Conservation (phyloP, 2,329 filamentous ascomycete species). For the Beauveria australis region DNA sequence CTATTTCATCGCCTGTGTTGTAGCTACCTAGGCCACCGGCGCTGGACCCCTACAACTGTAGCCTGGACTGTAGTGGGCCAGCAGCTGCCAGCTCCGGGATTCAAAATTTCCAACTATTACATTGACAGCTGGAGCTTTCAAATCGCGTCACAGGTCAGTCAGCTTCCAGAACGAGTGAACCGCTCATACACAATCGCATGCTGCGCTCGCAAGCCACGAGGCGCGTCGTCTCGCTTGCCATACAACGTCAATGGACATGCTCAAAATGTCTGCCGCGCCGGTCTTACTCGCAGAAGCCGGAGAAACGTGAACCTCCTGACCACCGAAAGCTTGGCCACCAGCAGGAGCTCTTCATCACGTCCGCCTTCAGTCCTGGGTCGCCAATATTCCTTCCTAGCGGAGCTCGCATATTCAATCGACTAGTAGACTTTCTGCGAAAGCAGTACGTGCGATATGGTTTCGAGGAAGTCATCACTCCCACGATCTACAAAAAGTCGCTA, state of each 20-base stretch:
- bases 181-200: conserved; percentile 18
- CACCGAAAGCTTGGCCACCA: conserved; percentile 53
- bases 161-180: background rate
- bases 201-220: conserved; percentile 21
- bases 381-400: conserved; percentile 80
- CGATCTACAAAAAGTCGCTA: conserved; percentile 80
- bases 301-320: conserved; percentile 35
- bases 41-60: background rate
- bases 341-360: conserved; percentile 73
- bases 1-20: background rate
- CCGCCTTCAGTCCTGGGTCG: conserved; percentile 73
- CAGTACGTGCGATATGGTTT: conserved; percentile 83
- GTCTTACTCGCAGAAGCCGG: conserved; percentile 23
- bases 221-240: conserved; percentile 13
- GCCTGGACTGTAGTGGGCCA: background rate
- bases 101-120: background rate
- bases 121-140: background rate
- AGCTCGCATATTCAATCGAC: conserved; percentile 72
- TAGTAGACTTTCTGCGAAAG: conserved; percentile 71
- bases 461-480: conserved; percentile 81
- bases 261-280: conserved; percentile 20
- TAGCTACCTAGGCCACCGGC: background rate
- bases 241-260: conserved; percentile 24
- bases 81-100: background rate
- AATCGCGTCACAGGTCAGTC: background rate